Percentiles rank a stretch among this genome's conserved stretches.
phyloP scores from a whole-genome alignment of 352 stramenopile genomes.

The Pythium sukuiense region DNA sequence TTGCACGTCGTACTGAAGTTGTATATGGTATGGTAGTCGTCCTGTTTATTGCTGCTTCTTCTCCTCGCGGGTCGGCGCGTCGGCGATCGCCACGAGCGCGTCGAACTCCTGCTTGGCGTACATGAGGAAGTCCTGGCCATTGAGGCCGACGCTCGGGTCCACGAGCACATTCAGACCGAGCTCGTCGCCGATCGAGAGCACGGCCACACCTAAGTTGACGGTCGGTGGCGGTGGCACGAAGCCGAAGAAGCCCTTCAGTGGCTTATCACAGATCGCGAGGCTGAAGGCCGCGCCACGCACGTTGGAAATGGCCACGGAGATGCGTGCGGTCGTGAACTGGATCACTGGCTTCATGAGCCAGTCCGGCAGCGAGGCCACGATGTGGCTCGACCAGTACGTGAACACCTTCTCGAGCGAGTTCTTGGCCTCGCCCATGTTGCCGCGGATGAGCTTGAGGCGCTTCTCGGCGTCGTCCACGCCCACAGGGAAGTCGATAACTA shows the following conservation, averaged over 20 bases:
- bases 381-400: slow-evolving; percentile 58
- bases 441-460: slow-evolving; percentile 49
- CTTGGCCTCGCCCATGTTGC: slow-evolving; percentile 74
- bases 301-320: slow-evolving; percentile 71
- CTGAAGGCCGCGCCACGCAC: slow-evolving; percentile 57
- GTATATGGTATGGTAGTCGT: neutral
- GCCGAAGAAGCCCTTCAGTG: slow-evolving; percentile 61
- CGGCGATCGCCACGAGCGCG: slow-evolving; percentile 38
- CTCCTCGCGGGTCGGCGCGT: slow-evolving; percentile 13
- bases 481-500: slow-evolving; percentile 74
- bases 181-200: slow-evolving; percentile 68
- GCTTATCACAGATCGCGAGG: slow-evolving; percentile 52
- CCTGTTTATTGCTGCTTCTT: slow-evolving; percentile 25
- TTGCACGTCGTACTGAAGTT: slow-evolving; percentile 4
- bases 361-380: slow-evolving; percentile 55
- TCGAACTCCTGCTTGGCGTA: slow-evolving; percentile 71
- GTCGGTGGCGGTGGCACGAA: slow-evolving; percentile 79
- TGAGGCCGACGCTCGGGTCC: slow-evolving; percentile 63
- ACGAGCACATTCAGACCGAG: slow-evolving; percentile 77
- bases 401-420: slow-evolving; percentile 80
- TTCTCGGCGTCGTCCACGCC: slow-evolving; percentile 46
- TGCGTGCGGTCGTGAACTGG: slow-evolving; percentile 52
- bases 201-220: slow-evolving; percentile 76
- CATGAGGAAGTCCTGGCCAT: slow-evolving; percentile 61
- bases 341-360: slow-evolving; percentile 52